phyloP scores from a whole-genome alignment of 2,329 filamentous ascomycete genomes.

The Cladosporium sphaerospermum region DNA sequence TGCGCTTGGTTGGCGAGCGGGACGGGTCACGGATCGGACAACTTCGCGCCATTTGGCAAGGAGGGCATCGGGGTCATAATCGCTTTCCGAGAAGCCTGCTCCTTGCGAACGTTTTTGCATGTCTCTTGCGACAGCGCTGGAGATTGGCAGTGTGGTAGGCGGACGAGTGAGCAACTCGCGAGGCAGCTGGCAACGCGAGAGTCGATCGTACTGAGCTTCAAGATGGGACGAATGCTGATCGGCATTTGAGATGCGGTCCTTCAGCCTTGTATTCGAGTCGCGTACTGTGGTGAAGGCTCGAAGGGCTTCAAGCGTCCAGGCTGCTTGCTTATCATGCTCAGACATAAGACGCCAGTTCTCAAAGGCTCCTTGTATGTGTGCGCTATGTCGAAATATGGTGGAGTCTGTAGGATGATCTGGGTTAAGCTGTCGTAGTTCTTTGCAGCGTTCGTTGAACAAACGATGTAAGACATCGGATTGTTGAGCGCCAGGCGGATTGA shows the following conservation, averaged over 20 bases:
- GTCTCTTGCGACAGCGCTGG: conserved; percentile 31
- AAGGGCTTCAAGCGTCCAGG: conserved; percentile 43
- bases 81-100: conserved; percentile 13
- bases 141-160: conserved; percentile 32
- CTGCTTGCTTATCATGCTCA: conserved; percentile 37
- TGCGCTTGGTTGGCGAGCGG: conserved; percentile 6
- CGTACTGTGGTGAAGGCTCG: conserved; percentile 39
- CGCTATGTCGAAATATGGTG: conserved; percentile 62
- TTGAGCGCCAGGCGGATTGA: conserved; percentile 65
- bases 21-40: conserved; percentile 20
- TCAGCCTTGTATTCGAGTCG: conserved; percentile 32
- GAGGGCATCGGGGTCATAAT: conserved; percentile 26
- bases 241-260: conserved; percentile 34
- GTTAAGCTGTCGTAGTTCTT: conserved; percentile 27
- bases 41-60: conserved; percentile 24
- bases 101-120: conserved; percentile 6
- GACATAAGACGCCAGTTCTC: conserved; percentile 67
- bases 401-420: conserved; percentile 39
- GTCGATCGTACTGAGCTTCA: conserved; percentile 29
- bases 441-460: conserved; percentile 24
- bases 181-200: conserved; percentile 29
- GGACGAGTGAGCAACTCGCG: conserved; percentile 29
- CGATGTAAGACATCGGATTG: conserved; percentile 63
- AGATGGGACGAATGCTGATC: conserved; percentile 39
- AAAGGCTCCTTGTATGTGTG: conserved; percentile 73